Evolutionary conservation across 148 eudicot genomes (phyloP), one percentile per base, ranked within the genome.

Genomic region (Cornus controversa): DNA sequence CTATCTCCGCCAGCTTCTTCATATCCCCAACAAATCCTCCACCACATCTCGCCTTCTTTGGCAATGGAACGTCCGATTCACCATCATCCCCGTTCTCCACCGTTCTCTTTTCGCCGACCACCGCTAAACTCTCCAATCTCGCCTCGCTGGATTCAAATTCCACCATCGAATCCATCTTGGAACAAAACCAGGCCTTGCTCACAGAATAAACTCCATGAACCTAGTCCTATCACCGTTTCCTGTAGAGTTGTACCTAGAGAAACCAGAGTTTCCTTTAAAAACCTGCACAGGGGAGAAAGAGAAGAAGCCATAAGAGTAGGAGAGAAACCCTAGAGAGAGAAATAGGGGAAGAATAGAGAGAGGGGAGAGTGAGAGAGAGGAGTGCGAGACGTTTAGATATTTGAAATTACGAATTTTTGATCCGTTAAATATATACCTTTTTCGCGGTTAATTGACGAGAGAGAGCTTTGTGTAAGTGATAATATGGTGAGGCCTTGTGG

Each of bases 1-100:
- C 91, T 9, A 90, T 84, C 87, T 91, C 99, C 69, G 98, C 99
- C 65, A 93, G 91, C 77, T 80, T 84, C 86, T 53, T 87, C 82
- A 92, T 65, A 78, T 80, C 83, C 71, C 50, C 77, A 9, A 71
- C 79, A 84, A 66, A 47, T 10, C 73, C 57, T 23, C 60, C 69
- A 2, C 82, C 75, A 18, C 57, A 69, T 84, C 68, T 78, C 66
- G 71, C 70, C 81, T 75, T 85, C 89, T 87, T 84, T 57, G 15
- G 9, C 73, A 37, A 20, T 54, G 36, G 54, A 26, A 25, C 77
- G 63, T 13, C 86, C 10, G 25, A 75, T 37, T 47, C 89, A 4
- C 75, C 84, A 15, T 76, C 87, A 54, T 63, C 79, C 14, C 72
- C 77, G 25, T 67, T 79, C 79, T 50, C 82, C 80, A 67, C 54